A percentile compares a stretch with the other conserved stretches of the same genome.
Evolutionary conservation across 352 stramenopile species (phyloP).

Genomic region (Pythium periplocum): DNA sequence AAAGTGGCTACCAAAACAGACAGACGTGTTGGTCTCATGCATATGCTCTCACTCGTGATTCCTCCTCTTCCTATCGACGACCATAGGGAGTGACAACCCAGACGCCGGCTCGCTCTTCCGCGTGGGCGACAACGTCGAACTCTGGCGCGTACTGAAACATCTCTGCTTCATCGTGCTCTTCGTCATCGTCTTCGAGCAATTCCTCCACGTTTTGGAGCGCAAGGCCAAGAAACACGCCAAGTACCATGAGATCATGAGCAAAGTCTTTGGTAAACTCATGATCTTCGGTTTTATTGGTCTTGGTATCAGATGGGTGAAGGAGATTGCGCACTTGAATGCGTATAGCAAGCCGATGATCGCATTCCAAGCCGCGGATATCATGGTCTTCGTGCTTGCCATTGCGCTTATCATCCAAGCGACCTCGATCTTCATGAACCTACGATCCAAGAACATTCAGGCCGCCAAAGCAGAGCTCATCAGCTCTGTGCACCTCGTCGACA

Average conservation of each 20-base stretch:
- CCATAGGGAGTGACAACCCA: neutral
- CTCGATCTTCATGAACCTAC: too few species aligned
- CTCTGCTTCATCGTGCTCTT: slow-evolving; percentile 42
- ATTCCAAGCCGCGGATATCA: slow-evolving; percentile 22
- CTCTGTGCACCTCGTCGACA: too few species aligned
- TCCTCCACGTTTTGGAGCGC: slow-evolving; percentile 45
- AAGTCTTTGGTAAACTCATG: slow-evolving; percentile 27
- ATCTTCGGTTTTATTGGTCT: slow-evolving; percentile 27
- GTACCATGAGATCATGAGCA: slow-evolving; percentile 61
- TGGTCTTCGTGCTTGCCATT: too few species aligned
- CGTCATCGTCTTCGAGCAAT: slow-evolving; percentile 44
- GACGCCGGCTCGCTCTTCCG: slow-evolving; percentile 53
- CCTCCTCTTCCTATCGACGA: too few species aligned
- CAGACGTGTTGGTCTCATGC: too few species aligned
- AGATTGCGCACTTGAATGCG: slow-evolving; percentile 7
- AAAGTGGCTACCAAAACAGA: too few species aligned
- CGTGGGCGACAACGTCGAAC: slow-evolving; percentile 45
- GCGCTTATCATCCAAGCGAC: too few species aligned
- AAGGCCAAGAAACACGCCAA: slow-evolving; percentile 42
- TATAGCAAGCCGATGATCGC: slow-evolving; percentile 20
- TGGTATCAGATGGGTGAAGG: slow-evolving; percentile 29
- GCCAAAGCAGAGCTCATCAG: too few species aligned
- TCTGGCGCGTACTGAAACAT: slow-evolving; percentile 47
- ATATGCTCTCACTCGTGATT: too few species aligned
- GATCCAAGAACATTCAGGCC: too few species aligned